These are phyloP conservation scores for Furculomyces boomerangus DNA, from an alignment of 371 early-diverging fungal genomes.

Conservation along the genomic window DNA sequence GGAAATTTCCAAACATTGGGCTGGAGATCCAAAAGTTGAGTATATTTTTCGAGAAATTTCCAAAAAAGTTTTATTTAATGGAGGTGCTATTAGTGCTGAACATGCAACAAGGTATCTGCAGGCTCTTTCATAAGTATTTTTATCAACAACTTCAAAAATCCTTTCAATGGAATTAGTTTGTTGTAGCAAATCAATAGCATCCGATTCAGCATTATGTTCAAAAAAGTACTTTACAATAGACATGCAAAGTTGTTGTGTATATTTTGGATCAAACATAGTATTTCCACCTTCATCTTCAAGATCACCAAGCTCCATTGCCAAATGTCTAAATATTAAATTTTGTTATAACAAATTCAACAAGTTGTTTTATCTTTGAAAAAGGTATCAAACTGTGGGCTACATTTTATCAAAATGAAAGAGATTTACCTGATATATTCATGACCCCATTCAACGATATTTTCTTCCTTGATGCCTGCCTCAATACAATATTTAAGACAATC, in stretches of 20 bases:
- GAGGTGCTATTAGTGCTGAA: constrained; percentile 74
- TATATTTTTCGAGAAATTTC: constrained; percentile 82
- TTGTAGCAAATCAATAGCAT: constrained; percentile 86
- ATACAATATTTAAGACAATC: constrained; percentile 72
- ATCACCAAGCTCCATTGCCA: constrained; percentile 79
- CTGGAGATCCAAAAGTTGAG: constrained; percentile 49
- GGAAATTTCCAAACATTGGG: constrained; percentile 71
- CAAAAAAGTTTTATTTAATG: constrained; percentile 70
- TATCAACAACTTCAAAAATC: constrained; percentile 64
- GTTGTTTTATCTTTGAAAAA: too few species aligned
- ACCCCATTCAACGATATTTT: constrained; percentile 75
- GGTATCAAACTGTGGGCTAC: too few species aligned
- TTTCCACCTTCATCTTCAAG: constrained; percentile 47
- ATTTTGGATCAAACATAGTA: constrained; percentile 32
- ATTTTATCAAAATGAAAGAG: too few species aligned
- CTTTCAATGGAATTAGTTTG: constrained; percentile 72
- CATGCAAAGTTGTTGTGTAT: constrained; percentile 50
- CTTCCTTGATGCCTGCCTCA: constrained; percentile 57
- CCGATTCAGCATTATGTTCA: constrained; percentile 92
- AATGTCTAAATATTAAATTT: constrained; percentile 33
- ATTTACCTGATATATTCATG: constrained; percentile 74
- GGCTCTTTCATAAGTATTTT: constrained; percentile 83
- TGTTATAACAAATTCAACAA: too few species aligned
- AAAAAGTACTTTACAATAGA: constrained; percentile 87
- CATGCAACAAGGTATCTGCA: constrained; percentile 90